Conservation (phyloP, 1,284 basidiomycete genomes). For the Microbotryum silenes-acaulis region DNA sequence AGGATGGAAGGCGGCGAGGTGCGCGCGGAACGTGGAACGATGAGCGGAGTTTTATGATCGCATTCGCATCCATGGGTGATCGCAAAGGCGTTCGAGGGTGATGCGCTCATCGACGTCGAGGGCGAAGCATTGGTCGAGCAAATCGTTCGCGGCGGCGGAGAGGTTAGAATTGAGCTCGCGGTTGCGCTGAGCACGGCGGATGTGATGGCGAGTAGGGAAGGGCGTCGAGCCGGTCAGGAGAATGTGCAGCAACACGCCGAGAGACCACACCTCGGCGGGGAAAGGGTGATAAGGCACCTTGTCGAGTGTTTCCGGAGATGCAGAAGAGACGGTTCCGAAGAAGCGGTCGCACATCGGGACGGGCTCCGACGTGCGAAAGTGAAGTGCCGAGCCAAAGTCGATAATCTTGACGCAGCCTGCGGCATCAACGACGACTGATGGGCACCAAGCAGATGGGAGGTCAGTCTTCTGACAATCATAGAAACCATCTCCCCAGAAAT, state of each 20-base stretch:
- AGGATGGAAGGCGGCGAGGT: too few species aligned
- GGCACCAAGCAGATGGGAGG: conserved; percentile 34
- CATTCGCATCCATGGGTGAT: conserved; percentile 37
- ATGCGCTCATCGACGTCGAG: conserved; percentile 35
- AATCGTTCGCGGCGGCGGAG: conserved; percentile 29
- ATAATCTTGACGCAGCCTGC: conserved; percentile 73
- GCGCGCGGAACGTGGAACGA: too few species aligned
- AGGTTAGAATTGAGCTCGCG: conserved; percentile 24
- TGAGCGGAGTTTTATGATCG: neutral
- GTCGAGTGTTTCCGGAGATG: conserved; percentile 60
- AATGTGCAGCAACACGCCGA: conserved; percentile 77
- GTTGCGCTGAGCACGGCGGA: conserved; percentile 47
- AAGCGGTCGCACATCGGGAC: conserved; percentile 46
- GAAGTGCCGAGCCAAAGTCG: conserved; percentile 78
- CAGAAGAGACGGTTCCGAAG: conserved; percentile 69
- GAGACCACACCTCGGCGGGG: conserved; percentile 79
- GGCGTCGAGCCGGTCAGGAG: conserved; percentile 74
- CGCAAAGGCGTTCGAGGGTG: conserved; percentile 32
- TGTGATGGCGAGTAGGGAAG: conserved; percentile 63
- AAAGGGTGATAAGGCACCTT: conserved; percentile 56
- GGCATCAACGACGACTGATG: conserved; percentile 89
- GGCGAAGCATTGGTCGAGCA: conserved; percentile 36
- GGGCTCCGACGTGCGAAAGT: conserved; percentile 50
- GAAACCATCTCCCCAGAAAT: too few species aligned
- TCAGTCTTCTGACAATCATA: neutral